Conservation (phyloP, 306 rosid species). For the Fragaria ananassa region DNA sequence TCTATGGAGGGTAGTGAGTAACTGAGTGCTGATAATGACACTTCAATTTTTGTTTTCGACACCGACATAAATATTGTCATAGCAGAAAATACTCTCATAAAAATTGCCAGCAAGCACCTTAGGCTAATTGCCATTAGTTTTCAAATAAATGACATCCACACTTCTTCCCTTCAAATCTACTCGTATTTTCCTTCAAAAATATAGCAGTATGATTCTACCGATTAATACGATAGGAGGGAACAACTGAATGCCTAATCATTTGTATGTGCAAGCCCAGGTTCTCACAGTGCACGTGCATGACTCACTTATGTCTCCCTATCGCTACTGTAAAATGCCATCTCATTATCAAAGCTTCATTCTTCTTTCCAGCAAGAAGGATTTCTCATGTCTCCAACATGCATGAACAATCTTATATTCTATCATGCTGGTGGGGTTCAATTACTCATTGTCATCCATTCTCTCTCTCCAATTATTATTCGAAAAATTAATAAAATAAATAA, state of each 20-base stretch:
- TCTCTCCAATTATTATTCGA: too few species aligned
- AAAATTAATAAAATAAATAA: background rate
- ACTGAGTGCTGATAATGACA: background rate
- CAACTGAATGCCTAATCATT: background rate
- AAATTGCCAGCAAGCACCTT: background rate
- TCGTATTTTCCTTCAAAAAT: background rate
- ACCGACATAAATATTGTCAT: background rate
- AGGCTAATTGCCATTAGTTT: background rate
- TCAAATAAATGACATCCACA: background rate
- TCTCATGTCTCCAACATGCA: constrained; percentile 13
- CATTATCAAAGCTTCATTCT: background rate
- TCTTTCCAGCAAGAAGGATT: constrained; percentile 16
- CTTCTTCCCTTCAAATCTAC: background rate
- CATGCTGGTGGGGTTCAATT: background rate
- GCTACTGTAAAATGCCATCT: background rate
- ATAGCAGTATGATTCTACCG: background rate
- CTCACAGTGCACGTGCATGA: constrained; percentile 3
- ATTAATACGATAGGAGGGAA: background rate
- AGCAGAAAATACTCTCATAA: background rate
- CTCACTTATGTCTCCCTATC: background rate
- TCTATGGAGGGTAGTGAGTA: background rate
- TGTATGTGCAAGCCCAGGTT: background rate
- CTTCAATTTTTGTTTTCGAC: background rate
- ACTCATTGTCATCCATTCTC: background rate
- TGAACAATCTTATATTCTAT: background rate